Conservation (phyloP, 1,139 yeast species). For the Hemisphaericaspora subhashii region DNA sequence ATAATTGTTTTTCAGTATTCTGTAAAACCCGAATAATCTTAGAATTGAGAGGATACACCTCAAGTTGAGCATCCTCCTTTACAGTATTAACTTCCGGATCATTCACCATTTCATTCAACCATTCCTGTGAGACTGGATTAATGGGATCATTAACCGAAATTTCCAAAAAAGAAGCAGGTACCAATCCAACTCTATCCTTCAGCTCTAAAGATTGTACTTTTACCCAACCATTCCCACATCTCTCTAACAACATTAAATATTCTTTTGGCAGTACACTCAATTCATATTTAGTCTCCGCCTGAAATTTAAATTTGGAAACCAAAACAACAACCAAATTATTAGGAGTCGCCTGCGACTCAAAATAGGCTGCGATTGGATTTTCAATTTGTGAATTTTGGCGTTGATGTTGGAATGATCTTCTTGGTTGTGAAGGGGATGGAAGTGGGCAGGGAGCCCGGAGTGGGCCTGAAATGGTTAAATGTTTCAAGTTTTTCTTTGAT, state of each 20-base stretch:
- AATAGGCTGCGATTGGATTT: neutral
- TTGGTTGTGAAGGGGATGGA: neutral
- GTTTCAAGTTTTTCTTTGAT: slow-evolving; percentile 30
- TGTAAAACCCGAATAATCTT: slow-evolving; percentile 12
- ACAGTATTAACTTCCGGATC: neutral
- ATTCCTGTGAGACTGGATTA: slow-evolving; percentile 31
- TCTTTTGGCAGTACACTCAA: slow-evolving; percentile 30
- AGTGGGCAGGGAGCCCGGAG: slow-evolving; percentile 4
- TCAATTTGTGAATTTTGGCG: slow-evolving; percentile 1
- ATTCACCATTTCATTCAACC: slow-evolving; percentile 24
- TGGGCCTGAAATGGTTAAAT: slow-evolving; percentile 26
- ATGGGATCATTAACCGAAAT: slow-evolving; percentile 36
- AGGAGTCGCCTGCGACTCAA: neutral
- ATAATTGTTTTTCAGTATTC: slow-evolving; percentile 19
- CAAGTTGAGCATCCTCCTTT: neutral
- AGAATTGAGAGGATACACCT: slow-evolving; percentile 1
- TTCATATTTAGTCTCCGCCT: slow-evolving; percentile 28
- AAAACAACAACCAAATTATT: slow-evolving; percentile 19
- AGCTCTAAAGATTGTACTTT: slow-evolving; percentile 32
- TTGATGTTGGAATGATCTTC: slow-evolving; percentile 1
- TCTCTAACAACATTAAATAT: slow-evolving; percentile 30
- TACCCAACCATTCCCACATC: slow-evolving; percentile 41
- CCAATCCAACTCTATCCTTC: slow-evolving; percentile 27
- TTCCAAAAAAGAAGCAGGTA: slow-evolving; percentile 39
- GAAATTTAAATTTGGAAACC: slow-evolving; percentile 32